Percentiles rank a stretch among this genome's conserved stretches.
These are phyloP conservation scores for Eimeria zaria DNA, from an alignment of 169 alveolate species.

Conservation along the genomic window DNA sequence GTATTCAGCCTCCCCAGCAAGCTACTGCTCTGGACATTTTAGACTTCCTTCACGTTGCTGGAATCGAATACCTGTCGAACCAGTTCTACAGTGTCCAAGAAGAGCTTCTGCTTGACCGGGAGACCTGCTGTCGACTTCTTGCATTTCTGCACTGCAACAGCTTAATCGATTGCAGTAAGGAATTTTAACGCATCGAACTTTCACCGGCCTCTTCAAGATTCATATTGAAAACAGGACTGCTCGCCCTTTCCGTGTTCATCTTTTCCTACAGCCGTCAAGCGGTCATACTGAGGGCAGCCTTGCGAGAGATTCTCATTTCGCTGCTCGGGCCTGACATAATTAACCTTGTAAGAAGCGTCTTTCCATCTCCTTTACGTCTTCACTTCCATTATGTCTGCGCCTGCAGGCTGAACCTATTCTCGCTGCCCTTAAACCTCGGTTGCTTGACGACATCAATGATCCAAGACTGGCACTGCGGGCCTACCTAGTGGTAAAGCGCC, in stretches of 20 bases:
- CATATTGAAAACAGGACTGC: constrained; percentile 29
- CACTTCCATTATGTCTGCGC: background rate
- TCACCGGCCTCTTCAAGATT: background rate
- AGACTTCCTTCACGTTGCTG: constrained; percentile 55
- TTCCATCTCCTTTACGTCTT: background rate
- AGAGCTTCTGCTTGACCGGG: constrained; percentile 54
- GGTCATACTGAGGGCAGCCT: constrained; percentile 36
- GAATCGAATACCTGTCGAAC: constrained; percentile 22
- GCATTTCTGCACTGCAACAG: constrained; percentile 75
- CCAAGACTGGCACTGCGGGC: constrained; percentile 66
- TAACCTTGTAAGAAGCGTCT: constrained; percentile 23
- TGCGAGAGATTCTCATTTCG: constrained; percentile 45
- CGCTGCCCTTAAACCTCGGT: constrained; percentile 67
- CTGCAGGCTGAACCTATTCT: constrained; percentile 72
- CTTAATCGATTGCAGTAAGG: constrained; percentile 52
- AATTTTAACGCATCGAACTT: background rate
- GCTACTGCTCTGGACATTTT: constrained; percentile 67
- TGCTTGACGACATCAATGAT: constrained; percentile 68
- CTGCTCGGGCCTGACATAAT: constrained; percentile 53
- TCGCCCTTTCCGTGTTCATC: constrained; percentile 68
- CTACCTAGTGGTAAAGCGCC: constrained; percentile 41
- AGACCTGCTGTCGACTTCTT: constrained; percentile 57
- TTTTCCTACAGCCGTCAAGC: constrained; percentile 71
- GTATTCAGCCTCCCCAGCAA: constrained; percentile 28
- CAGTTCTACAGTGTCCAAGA: constrained; percentile 29